A percentile compares a stretch with the other conserved stretches of the same genome.
These are phyloP conservation scores for Ogataea methanolica DNA, from an alignment of 805 yeast genomes.

Conservation along the genomic window DNA sequence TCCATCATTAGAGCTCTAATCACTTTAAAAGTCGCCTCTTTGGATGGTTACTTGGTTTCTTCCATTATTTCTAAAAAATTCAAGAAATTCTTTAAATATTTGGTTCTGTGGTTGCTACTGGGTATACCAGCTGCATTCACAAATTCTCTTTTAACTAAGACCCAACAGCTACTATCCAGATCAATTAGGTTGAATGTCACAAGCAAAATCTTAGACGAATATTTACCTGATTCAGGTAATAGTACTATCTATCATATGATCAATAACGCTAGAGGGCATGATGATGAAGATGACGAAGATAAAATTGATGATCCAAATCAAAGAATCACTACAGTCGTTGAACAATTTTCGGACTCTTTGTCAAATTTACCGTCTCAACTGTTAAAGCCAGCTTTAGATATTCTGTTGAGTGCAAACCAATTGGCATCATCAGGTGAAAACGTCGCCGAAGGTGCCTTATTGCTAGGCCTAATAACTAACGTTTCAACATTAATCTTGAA, in stretches of 20 bases:
- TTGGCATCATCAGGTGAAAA: slow-evolving; percentile 61
- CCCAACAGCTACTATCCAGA: slow-evolving; percentile 53
- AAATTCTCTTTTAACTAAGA: slow-evolving; percentile 63
- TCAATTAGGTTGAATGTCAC: slow-evolving; percentile 63
- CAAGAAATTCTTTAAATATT: slow-evolving; percentile 53
- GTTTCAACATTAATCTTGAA: slow-evolving; percentile 69
- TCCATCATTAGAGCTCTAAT: slow-evolving; percentile 65
- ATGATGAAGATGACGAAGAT: neutral
- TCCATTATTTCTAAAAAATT: slow-evolving; percentile 70
- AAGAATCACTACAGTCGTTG: slow-evolving; percentile 74
- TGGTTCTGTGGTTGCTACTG: slow-evolving; percentile 73
- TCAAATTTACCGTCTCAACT: slow-evolving; percentile 78
- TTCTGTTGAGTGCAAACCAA: slow-evolving; percentile 75
- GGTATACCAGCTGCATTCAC: slow-evolving; percentile 85
- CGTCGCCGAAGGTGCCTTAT: slow-evolving; percentile 72
- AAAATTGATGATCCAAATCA: slow-evolving; percentile 73
- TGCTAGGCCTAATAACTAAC: slow-evolving; percentile 77
- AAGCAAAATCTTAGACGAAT: slow-evolving; percentile 56
- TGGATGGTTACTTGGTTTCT: slow-evolving; percentile 84
- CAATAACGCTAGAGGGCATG: slow-evolving; percentile 31
- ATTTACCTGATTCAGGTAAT: slow-evolving; percentile 63
- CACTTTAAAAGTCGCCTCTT: slow-evolving; percentile 75
- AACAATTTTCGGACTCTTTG: slow-evolving; percentile 65
- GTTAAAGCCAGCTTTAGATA: slow-evolving; percentile 77
- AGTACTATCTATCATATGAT: slow-evolving; percentile 73